Base-by-base conservation (phyloP, 306 rosid species). In the Vigna trinervia region DNA sequence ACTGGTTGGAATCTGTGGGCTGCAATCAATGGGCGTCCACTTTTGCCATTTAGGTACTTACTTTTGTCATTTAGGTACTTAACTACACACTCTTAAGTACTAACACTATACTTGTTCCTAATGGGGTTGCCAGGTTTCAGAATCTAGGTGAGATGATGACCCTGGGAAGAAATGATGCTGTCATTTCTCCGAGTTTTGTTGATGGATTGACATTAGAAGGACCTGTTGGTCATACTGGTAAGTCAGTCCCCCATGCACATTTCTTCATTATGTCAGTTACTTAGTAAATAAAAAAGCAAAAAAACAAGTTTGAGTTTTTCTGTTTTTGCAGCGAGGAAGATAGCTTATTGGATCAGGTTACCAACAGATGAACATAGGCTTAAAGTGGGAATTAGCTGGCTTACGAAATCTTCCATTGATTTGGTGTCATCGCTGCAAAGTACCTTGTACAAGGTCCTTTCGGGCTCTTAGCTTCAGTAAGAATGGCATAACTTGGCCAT, bases 1-100 rank as follows among this genome's bases (percentile, higher is more conserved):
- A 79, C 95, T 73, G 98, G 97, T 75, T 94, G 97, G 98, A 94
- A 94, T 87, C 87, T 92, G 60, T 94, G 97, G 98, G 98, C 97
- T 83, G 96, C 96, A 34, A 92, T 95, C 85, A 95, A 92, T 65
- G 87, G 84, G 73, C 97, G 98, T 57, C 97, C 98, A 26, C 95
- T 95, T 83, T 83, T 95, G 87, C 97, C 98, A 50, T 95, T 95
- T 74, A 92, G 94, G 97, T 92, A 78, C 30, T 85, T n/a, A 75
- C 38, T 85, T n/a, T 53, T 77, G 28, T 71, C 98, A 46, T 95
- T 95, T 74, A 92, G 92, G 96, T 92, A 78, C 38, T 85, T n/a
- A 46, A 14, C 73, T 46, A 53, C 72, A 61, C 61, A 64, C 30
- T 62, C 10, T 23, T 12, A 51, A n/a, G 22, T 57, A 23, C 57